A percentile compares a stretch with the other conserved stretches of the same genome.
Evolutionary conservation across 306 rosid genomes (phyloP).

Genomic region (Purshia tridentata): DNA sequence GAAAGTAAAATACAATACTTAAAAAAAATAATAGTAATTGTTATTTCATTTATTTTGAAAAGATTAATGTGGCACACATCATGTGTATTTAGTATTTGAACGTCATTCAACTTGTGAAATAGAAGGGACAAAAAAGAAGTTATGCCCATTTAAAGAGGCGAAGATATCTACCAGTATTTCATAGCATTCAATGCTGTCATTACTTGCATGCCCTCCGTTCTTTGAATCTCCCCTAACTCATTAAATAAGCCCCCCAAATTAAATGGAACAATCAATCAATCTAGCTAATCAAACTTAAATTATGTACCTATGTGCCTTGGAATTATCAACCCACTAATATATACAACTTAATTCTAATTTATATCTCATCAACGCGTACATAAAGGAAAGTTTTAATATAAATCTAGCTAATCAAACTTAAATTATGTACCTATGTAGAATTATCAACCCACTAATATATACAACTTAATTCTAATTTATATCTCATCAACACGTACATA

Average conservation of each 20-base stretch:
- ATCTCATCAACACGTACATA: too few relatives aligned
- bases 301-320: background rate
- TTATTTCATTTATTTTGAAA: too few relatives aligned
- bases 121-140: background rate
- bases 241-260: conserved; percentile 2
- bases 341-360: background rate
- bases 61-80: too few relatives aligned
- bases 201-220: conserved; percentile 19
- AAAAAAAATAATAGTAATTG: too few relatives aligned
- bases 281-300: background rate
- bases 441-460: background rate
- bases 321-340: conserved; percentile 2
- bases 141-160: conserved; percentile 8
- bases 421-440: background rate
- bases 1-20: too few relatives aligned
- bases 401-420: background rate
- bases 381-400: too few relatives aligned
- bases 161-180: conserved; percentile 2
- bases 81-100: too few relatives aligned
- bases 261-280: conserved; percentile 9
- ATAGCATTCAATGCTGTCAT: conserved; percentile 24
- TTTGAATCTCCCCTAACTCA: conserved; percentile 24
- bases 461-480: background rate
- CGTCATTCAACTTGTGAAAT: background rate
- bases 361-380: too few relatives aligned